Percentiles rank a stretch among this genome's conserved stretches.
Conservation (phyloP, 805 yeast genomes). For the Sugiyamaella boreocaroliniensis region DNA sequence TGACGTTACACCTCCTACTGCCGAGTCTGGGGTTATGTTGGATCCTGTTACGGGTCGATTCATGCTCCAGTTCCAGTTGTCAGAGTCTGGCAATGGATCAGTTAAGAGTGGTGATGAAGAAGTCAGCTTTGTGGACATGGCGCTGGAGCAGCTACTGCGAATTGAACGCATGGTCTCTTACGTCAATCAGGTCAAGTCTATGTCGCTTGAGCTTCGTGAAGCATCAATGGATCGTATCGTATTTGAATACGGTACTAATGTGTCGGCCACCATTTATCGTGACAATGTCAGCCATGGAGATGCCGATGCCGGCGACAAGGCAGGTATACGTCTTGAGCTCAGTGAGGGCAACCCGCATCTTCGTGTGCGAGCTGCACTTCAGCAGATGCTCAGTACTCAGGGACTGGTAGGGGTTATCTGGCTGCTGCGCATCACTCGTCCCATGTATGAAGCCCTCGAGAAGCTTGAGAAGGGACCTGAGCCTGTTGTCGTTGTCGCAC, state of each 20-base stretch:
- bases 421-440: constrained; percentile 25
- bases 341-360: constrained; percentile 24
- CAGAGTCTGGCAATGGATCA: background rate
- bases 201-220: constrained; percentile 22
- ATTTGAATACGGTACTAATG: constrained; percentile 24
- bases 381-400: constrained; percentile 21
- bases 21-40: constrained; percentile 18
- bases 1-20: background rate
- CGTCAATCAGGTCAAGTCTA: constrained; percentile 24
- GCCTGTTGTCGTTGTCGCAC: constrained; percentile 22
- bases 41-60: constrained; percentile 22
- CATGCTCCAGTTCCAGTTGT: constrained; percentile 3
- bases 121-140: constrained; percentile 8
- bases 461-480: constrained; percentile 6
- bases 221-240: constrained; percentile 26
- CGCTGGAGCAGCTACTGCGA: constrained; percentile 18
- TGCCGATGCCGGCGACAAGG: constrained; percentile 3
- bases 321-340: constrained; percentile 13
- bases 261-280: constrained; percentile 7
- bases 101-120: background rate
- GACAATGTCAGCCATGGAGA: background rate
- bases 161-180: constrained; percentile 29
- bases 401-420: constrained; percentile 26
- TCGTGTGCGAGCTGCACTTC: constrained; percentile 23
- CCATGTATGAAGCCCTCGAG: constrained; percentile 21